phyloP scores from a whole-genome alignment of 306 rosid species.

The Rosa persica region DNA sequence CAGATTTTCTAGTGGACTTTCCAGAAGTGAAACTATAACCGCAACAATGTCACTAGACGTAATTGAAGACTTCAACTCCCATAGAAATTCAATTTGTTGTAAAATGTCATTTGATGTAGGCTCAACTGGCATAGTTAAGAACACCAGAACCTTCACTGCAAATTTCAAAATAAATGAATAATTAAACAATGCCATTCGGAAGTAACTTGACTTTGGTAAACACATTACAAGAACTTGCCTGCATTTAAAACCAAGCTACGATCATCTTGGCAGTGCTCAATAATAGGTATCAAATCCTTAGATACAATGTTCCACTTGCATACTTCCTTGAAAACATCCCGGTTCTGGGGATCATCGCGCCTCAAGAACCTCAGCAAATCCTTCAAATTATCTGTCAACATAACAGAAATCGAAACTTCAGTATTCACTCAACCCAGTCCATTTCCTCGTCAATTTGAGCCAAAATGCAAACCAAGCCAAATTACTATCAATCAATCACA shows the following conservation, averaged over 20 bases:
- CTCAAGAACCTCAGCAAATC: slow-evolving; percentile 90
- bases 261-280: slow-evolving; percentile 65
- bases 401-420: not conserved
- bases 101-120: slow-evolving; percentile 63
- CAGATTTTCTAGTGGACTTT: slow-evolving; percentile 82
- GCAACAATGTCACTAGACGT: slow-evolving; percentile 59
- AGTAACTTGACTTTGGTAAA: not conserved
- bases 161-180: not conserved
- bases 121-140: slow-evolving; percentile 89
- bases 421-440: not conserved
- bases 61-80: slow-evolving; percentile 77
- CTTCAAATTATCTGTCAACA: slow-evolving; percentile 70
- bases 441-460: not conserved
- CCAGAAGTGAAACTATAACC: slow-evolving; percentile 65
- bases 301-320: slow-evolving; percentile 80
- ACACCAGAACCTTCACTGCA: slow-evolving; percentile 89
- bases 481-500: not conserved
- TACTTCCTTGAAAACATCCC: slow-evolving; percentile 85
- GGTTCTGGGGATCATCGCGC: slow-evolving; percentile 83
- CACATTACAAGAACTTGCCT: slow-evolving; percentile 34
- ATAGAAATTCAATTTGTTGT: slow-evolving; percentile 79
- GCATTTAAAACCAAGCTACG: slow-evolving; percentile 73
- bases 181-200: not conserved
- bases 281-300: slow-evolving; percentile 72
- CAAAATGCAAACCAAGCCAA: not conserved